phyloP scores from a whole-genome alignment of 352 stramenopile species.

The Phytopythium kandeliae region DNA sequence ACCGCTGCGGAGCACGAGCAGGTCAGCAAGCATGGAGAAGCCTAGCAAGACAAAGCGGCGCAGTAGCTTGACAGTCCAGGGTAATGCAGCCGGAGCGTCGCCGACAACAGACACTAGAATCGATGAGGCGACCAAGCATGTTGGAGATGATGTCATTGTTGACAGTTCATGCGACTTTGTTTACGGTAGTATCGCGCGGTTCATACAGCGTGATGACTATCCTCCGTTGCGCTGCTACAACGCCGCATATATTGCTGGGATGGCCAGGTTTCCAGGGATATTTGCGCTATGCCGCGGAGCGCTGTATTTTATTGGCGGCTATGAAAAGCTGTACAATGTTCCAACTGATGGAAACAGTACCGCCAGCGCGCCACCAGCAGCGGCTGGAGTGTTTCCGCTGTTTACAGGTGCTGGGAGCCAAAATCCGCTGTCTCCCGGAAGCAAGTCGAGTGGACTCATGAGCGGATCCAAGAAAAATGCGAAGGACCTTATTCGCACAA shows the following conservation, averaged over 20 bases:
- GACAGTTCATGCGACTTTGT: slow-evolving; percentile 48
- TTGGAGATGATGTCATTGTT: slow-evolving; percentile 9
- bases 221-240: slow-evolving; percentile 55
- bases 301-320: slow-evolving; percentile 69
- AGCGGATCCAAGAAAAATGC: slow-evolving; percentile 32
- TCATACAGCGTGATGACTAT: slow-evolving; percentile 60
- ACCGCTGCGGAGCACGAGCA: background rate
- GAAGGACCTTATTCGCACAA: slow-evolving; percentile 45
- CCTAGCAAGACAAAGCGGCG: background rate
- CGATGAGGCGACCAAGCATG: slow-evolving; percentile 2
- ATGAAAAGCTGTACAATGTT: slow-evolving; percentile 39
- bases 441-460: slow-evolving; percentile 5
- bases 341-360: slow-evolving; percentile 3
- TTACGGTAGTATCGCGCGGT: slow-evolving; percentile 53
- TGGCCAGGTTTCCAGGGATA: slow-evolving; percentile 50
- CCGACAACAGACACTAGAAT: background rate
- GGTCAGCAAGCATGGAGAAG: background rate
- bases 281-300: slow-evolving; percentile 44
- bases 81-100: background rate
- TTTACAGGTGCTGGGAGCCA: background rate
- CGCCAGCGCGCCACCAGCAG: background rate
- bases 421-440: slow-evolving; percentile 9
- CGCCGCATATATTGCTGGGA: slow-evolving; percentile 47
- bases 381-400: slow-evolving; percentile 3
- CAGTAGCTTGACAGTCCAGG: background rate